Evolutionary conservation across 1,139 yeast species (phyloP).

Genomic region (Casaregolazyma suthepensis): DNA sequence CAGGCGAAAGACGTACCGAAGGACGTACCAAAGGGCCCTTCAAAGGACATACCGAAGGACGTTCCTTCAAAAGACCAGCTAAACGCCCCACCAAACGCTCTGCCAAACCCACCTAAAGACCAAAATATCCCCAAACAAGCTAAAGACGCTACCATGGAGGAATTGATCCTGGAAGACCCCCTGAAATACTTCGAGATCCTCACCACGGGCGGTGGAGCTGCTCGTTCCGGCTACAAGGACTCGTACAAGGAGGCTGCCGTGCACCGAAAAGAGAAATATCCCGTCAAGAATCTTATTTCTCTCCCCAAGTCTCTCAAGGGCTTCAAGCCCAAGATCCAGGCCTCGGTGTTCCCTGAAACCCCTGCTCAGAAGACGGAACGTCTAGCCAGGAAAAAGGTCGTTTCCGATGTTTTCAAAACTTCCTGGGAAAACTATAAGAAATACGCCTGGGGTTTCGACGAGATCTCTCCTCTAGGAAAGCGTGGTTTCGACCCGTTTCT

Average conservation of each 20-base stretch:
- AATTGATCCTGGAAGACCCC: constrained; percentile 1
- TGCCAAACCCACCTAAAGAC: too few species aligned
- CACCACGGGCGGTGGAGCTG: constrained; percentile 9
- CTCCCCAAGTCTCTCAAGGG: constrained; percentile 8
- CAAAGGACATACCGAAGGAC: too few species aligned
- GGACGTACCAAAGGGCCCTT: too few species aligned
- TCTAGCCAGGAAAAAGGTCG: constrained; percentile 38
- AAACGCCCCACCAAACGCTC: too few species aligned
- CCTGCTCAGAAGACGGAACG: constrained; percentile 10
- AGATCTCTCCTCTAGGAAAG: constrained; percentile 37
- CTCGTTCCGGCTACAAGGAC: background rate
- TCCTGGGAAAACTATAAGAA: constrained; percentile 57
- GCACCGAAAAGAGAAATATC: constrained; percentile 24
- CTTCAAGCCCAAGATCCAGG: constrained; percentile 18
- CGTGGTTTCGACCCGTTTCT: constrained; percentile 36
- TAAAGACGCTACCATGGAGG: background rate
- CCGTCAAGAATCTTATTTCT: constrained; percentile 14
- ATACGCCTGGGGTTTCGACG: constrained; percentile 67
- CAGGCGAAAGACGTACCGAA: too few species aligned
- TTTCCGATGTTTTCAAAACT: constrained; percentile 46
- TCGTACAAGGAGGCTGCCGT: constrained; percentile 4
- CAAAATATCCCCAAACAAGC: background rate
- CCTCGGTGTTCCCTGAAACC: constrained; percentile 12
- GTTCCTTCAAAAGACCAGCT: too few species aligned
- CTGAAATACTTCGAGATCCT: constrained; percentile 10